These are phyloP conservation scores for Amauroascus niger DNA, from an alignment of 2,329 filamentous ascomycete species.

Conservation along the genomic window DNA sequence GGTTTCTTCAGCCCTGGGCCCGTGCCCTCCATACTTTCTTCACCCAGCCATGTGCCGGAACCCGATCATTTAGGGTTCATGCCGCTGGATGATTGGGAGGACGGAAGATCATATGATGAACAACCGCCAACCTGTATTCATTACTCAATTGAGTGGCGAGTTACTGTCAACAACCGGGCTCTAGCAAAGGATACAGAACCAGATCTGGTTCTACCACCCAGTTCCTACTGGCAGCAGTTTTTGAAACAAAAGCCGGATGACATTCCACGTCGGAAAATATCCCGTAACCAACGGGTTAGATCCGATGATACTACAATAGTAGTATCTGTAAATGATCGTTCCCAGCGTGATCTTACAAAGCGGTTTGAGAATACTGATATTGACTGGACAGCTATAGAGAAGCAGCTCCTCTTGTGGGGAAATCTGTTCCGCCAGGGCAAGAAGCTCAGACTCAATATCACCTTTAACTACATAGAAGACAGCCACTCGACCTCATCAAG, in stretches of 20 bases:
- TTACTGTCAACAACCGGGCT: constrained; percentile 15
- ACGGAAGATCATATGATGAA: constrained; percentile 17
- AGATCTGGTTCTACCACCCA: constrained; percentile 16
- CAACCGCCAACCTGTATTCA: constrained; percentile 6
- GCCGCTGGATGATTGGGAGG: constrained; percentile 14
- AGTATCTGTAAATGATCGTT: constrained; percentile 22
- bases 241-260: constrained; percentile 16
- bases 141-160: constrained; percentile 19
- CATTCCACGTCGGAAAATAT: constrained; percentile 11
- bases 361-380: constrained; percentile 24
- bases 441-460: constrained; percentile 25
- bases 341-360: constrained; percentile 25
- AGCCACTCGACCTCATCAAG: background rate
- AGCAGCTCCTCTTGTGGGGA: constrained; percentile 22
- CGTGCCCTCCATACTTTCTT: background rate
- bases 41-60: background rate
- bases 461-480: constrained; percentile 26
- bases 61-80: constrained; percentile 1
- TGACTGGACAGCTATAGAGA: constrained; percentile 25
- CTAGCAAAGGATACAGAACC: constrained; percentile 17
- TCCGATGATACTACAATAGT: constrained; percentile 16
- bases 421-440: constrained; percentile 23
- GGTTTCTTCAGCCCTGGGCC: background rate
- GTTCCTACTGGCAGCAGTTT: constrained; percentile 13
- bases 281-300: background rate